Evolutionary conservation across 768 basidiomycete genomes (phyloP), one percentile per base, ranked within the genome.

Genomic region (Rhizopogon vulgaris): DNA sequence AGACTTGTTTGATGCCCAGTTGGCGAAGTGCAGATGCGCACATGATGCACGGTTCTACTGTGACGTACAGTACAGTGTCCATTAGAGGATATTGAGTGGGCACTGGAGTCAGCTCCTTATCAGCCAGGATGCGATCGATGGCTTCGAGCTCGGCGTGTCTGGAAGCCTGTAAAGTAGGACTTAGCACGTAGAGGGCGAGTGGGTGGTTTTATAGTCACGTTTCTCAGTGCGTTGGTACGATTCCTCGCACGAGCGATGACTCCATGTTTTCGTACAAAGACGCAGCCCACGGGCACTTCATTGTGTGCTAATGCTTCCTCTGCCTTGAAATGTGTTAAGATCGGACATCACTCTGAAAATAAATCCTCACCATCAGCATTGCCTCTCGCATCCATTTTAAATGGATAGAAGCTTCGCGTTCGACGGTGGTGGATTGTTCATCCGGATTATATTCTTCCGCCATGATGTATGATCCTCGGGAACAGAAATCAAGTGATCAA

Each of bases 21-120:
- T 98, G 96, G 49, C 95, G 80, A 32, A 99, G 78, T 10, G 95
- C 96, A 22, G 91, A 93, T 11, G 94, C 92, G 58, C 96, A 99
- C 96, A 98, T 98, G 66, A 98, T 93, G 69, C 96, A 99, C 0
- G 95, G 96, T 69, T 99, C 95, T 49, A 99, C 96, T 4, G 96
- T 99, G 48, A 98, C 96, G 66, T 98, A 99, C 27, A 98, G 81
- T 2, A 83, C 89, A 18, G 91, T 94, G 9, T 80, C 75, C 1
- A 77, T 76, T 15, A 99, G 78, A 5, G 90, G 90, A 53, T 89
- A 82, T 40, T 66, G 61, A 17, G 53, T 49, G 4, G 56, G 45
- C 32, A 67, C 62, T 22, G 82, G 79, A 7, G 87, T 86, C 56
- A 87, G 77, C 14, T 61, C 49, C 49, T 71, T 69, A 63, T 86